Evolutionary conservation across 768 basidiomycete genomes (phyloP), one percentile per base, ranked within the genome.

Genomic region (Lentinula detonsa): DNA sequence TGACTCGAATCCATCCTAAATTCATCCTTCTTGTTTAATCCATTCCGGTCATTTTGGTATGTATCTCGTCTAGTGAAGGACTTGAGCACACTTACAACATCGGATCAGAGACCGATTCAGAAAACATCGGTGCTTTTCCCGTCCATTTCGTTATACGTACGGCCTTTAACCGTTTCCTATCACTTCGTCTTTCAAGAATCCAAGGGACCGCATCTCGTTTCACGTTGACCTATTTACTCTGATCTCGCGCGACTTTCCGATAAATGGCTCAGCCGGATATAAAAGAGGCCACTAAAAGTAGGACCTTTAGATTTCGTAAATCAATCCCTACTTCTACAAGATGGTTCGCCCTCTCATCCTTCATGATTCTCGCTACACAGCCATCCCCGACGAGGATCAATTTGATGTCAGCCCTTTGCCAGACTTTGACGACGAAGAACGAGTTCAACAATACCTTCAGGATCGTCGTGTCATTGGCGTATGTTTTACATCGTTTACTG

Each of bases 401-500:
- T 74, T 82, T 75, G 78, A 73, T 69, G 77, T 85, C 33, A 82
- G 86, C 1, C 86, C 88, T 52, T 76, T 83, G 72, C 86, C 88
- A 53, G 81, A 84, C 64, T 78, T 81, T 61, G 82, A 86, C 55
- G 87, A 90, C 73, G 78, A 78, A 55, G 76, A 80, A 45, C 81
- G 83, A 64, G 80, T 90, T 64, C 79, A 85, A 67, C 78, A 83
- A 66, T 91, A 89, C 78, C 86, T 93, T 74, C 85, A 88, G 70
- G 91, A 93, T 75, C 81, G 86, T 54, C 85, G 91, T 56, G 90
- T 93, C 74, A 79, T 88, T 54, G 89, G 89, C 56, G 89, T 91
- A 81, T 63, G 86, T 79, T 40, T 51, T 50, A 50, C 40, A 18
- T 21, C 57, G 37, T 56, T 53, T 45, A 8, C 34, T 21, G 57